Evolutionary conservation across 192 early-diverging fungal genomes (phyloP).

Genomic region (Chytriomyces sp.): DNA sequence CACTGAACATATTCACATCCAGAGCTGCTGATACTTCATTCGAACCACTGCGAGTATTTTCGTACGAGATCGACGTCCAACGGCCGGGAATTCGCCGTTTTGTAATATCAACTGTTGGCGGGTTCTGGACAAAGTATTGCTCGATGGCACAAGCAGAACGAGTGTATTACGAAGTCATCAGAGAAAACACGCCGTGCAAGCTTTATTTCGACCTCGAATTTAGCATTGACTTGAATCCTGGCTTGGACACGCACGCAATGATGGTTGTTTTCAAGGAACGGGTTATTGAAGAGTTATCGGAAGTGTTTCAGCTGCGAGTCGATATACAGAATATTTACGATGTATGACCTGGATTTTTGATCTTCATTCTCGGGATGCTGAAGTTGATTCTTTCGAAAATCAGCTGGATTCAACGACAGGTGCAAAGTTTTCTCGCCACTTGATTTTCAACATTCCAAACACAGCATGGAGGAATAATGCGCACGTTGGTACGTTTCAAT

Average conservation of each 20-base stretch:
- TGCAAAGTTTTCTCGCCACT: constrained; percentile 41
- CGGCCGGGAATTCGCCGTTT: constrained; percentile 39
- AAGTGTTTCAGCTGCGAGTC: not conserved
- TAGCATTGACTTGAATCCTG: constrained; percentile 28
- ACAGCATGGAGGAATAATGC: constrained; percentile 27
- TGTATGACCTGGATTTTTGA: not conserved
- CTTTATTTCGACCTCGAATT: constrained; percentile 49
- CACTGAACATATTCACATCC: not conserved
- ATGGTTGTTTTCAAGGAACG: constrained; percentile 24
- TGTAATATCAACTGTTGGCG: constrained; percentile 21
- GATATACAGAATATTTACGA: not conserved
- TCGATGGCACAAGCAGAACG: constrained; percentile 1
- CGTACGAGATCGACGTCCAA: constrained; percentile 19
- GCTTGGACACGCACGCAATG: constrained; percentile 27
- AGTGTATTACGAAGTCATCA: constrained; percentile 39
- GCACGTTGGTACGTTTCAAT: constrained; percentile 26
- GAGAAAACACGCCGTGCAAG: constrained; percentile 36
- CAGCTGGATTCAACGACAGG: constrained; percentile 30
- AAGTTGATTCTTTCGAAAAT: not conserved
- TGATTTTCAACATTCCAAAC: constrained; percentile 34
- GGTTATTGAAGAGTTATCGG: not conserved
- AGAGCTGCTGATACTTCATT: not conserved
- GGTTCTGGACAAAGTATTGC: constrained; percentile 38
- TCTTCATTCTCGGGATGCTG: too few relatives aligned
- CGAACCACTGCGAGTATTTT: constrained; percentile 33